Conservation (phyloP, 1,139 yeast genomes). For the Zhuliangozyma blackwelliae region DNA sequence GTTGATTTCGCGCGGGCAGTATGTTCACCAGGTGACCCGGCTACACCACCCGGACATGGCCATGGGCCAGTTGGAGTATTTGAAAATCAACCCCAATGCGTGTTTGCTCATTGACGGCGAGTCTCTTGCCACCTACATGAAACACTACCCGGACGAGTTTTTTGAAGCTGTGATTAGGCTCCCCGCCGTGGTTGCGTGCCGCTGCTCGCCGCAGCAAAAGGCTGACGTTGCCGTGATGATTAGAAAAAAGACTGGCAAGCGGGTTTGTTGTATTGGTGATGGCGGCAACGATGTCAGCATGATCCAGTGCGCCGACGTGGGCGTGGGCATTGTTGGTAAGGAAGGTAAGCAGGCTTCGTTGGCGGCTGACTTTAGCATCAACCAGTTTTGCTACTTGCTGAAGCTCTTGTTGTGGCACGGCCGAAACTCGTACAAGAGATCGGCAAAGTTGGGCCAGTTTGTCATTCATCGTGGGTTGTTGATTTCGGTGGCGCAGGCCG, state of each 20-base stretch:
- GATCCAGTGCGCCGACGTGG: conserved; percentile 99
- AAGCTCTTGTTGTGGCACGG: conserved; percentile 96
- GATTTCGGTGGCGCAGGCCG: conserved; percentile 95
- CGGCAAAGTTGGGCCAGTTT: conserved; percentile 92
- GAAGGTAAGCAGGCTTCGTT: conserved; percentile 97
- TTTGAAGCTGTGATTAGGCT: conserved; percentile 69
- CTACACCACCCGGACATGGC: conserved; percentile 60
- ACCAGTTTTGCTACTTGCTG: conserved; percentile 86
- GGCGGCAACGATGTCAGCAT: conserved; percentile 99
- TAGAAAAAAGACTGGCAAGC: conserved; percentile 71
- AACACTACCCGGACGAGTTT: conserved; percentile 62
- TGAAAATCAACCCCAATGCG: conserved; percentile 61
- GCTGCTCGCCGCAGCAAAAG: conserved; percentile 98
- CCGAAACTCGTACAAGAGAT: conserved; percentile 89
- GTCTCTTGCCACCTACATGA: conserved; percentile 68
- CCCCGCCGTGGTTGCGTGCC: conserved; percentile 94
- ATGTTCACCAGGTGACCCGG: conserved; percentile 80
- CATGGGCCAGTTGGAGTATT: conserved; percentile 65
- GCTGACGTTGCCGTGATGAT: conserved; percentile 90
- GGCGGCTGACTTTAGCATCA: conserved; percentile 94
- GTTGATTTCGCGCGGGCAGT: conserved; percentile 88
- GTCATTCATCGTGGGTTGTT: conserved; percentile 94
- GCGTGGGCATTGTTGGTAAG: conserved; percentile 98
- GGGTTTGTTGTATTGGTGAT: conserved; percentile 98
- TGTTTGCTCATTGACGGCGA: conserved; percentile 94